Evolutionary conservation across 2,329 filamentous ascomycete species (phyloP), one percentile per base, ranked within the genome.

Genomic region (Phaeosphaeria sp.): DNA sequence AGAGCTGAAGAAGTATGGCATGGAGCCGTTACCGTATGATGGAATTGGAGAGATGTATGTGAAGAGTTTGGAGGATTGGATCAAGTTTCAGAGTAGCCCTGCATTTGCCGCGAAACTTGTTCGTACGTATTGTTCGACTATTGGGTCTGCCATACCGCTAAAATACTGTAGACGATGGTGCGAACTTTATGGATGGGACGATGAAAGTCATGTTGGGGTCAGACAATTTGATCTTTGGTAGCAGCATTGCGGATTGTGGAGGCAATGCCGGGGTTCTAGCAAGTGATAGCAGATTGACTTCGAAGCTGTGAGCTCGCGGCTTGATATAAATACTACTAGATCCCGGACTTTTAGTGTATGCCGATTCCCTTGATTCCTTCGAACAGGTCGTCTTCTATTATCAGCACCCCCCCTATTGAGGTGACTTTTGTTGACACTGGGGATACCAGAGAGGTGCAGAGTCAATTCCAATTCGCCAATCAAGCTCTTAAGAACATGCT

Each of bases 41-140:
- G 59, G 44, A 6, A 60, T 67, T 45, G 59, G 61, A 17, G 61
- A 66, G 24, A 57, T 66, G 55, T 56, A 64, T 48, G 51, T 64
- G 20, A 64, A 61, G 50, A 66, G 57, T 47, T 22, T 64, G 40
- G 57, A 63, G 1, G 55, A 66, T 22, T 65, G 57, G 57, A 27
- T 66, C 9, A 43, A 36, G 39, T 65, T 64, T 48, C 53, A 56
- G 42, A 49, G 18, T 13, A 58, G 55, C 20, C 53, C 52, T 5
- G 51, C 53, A 5, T 66, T 63, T 49, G 21, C 36, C 3, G 49
- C 53, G 39, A 56, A 58, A 21, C 44, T 65, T 17, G n/a, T 53
- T 25, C 17, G 59, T 64, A 61, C 22, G 57, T 61, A 13, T 3
- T 36, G 8, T 36, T 36, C 11, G 8, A 7, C 11, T 3, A 36